Evolutionary conservation across 768 basidiomycete species (phyloP).

Genomic region (Phlegmacium glaucopus): DNA sequence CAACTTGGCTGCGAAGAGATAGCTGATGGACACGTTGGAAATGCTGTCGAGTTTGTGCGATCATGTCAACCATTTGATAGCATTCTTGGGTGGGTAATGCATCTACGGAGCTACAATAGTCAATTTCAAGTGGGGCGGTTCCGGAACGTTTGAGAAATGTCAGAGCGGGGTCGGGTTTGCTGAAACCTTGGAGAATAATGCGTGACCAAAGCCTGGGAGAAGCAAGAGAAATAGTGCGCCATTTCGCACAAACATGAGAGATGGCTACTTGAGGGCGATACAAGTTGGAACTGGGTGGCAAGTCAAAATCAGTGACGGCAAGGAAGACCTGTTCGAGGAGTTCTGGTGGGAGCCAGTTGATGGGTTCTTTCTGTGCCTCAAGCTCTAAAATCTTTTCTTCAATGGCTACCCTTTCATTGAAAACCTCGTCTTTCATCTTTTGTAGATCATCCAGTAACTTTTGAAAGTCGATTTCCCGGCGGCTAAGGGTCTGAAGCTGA

Average conservation of each 20-base stretch:
- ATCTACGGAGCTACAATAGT: slow-evolving; percentile 22
- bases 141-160: slow-evolving; percentile 35
- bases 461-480: slow-evolving; percentile 38
- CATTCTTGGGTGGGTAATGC: slow-evolving; percentile 10
- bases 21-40: slow-evolving; percentile 24
- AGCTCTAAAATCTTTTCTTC: slow-evolving; percentile 28
- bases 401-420: slow-evolving; percentile 28
- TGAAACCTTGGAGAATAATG: slow-evolving; percentile 15
- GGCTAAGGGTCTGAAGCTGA: slow-evolving; percentile 32
- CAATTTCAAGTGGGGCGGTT: slow-evolving; percentile 30
- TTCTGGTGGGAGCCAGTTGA: slow-evolving; percentile 51
- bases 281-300: slow-evolving; percentile 21
- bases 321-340: slow-evolving; percentile 43
- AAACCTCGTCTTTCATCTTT: slow-evolving; percentile 32
- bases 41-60: slow-evolving; percentile 19
- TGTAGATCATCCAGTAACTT: slow-evolving; percentile 38
- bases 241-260: slow-evolving; percentile 48
- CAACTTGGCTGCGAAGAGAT: slow-evolving; percentile 14
- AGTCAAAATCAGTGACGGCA: slow-evolving; percentile 20
- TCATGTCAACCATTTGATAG: slow-evolving; percentile 18
- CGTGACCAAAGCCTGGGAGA: slow-evolving; percentile 44
- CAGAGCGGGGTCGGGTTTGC: slow-evolving; percentile 4
- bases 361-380: slow-evolving; percentile 39
- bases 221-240: slow-evolving; percentile 42
- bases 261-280: slow-evolving; percentile 34